Evolutionary conservation across 345 rosid species (phyloP).

Genomic region (Fremontodendron californicum): DNA sequence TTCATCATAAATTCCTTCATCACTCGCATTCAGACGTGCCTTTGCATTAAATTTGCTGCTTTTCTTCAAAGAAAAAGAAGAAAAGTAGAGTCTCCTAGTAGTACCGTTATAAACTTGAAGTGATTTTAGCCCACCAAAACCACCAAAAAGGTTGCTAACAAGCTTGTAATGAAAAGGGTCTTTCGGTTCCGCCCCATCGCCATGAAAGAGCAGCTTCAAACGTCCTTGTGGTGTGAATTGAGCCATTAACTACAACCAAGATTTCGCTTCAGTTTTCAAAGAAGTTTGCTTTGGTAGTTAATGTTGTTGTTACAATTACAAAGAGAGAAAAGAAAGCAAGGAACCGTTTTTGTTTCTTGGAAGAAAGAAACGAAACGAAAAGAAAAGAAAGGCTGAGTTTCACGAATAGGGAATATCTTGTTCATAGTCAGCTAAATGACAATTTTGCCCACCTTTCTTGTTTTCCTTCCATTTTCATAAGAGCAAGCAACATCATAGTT

Average conservation of each 20-base stretch:
- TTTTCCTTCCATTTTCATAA: neutral
- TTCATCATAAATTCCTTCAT: constrained; percentile 31
- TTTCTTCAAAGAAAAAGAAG: constrained; percentile 27
- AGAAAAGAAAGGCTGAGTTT: neutral
- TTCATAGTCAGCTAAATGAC: too few relatives aligned
- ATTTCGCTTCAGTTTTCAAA: neutral
- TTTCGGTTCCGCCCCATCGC: constrained; percentile 43
- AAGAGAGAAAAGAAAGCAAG: neutral
- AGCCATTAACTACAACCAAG: constrained; percentile 37
- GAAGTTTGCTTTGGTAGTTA: neutral
- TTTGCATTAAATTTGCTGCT: constrained; percentile 30
- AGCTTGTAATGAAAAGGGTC: constrained; percentile 35
- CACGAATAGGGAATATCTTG: too few relatives aligned
- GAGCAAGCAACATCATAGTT: too few relatives aligned
- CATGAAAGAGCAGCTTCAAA: constrained; percentile 47
- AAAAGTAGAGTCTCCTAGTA: constrained; percentile 18
- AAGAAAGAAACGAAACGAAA: neutral
- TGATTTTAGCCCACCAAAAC: constrained; percentile 27
- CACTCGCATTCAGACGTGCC: constrained; percentile 26
- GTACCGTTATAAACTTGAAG: constrained; percentile 26
- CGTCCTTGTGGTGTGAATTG: constrained; percentile 55
- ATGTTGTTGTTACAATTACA: neutral
- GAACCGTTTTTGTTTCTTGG: constrained; percentile 6
- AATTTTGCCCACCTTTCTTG: too few relatives aligned
- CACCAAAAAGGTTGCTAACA: constrained; percentile 26